Evolutionary conservation across 768 basidiomycete genomes (phyloP).

Genomic region (Mrakia blollopis): DNA sequence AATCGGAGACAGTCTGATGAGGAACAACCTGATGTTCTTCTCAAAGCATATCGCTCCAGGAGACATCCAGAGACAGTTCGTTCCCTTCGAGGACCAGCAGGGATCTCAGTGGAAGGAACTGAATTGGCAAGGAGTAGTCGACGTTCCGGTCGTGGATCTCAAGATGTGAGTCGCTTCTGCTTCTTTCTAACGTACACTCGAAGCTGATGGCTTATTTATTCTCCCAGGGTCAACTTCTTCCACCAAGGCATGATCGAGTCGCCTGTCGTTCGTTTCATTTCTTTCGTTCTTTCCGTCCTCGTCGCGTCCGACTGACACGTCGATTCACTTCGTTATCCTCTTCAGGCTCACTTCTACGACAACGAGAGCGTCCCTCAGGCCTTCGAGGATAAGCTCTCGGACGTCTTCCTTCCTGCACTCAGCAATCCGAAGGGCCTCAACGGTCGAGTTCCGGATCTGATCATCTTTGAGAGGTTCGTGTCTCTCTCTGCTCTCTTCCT

Average conservation of each 20-base stretch:
- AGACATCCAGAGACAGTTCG: constrained; percentile 3
- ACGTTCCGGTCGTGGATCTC: constrained; percentile 9
- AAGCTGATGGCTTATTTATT: not conserved
- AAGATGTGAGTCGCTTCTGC: not conserved
- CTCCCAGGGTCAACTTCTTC: constrained; percentile 3
- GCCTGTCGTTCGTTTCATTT: not conserved
- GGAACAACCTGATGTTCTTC: constrained; percentile 29
- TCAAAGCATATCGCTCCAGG: constrained; percentile 13
- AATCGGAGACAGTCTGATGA: constrained; percentile 30
- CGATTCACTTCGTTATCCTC: not conserved
- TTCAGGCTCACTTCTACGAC: constrained; percentile 10
- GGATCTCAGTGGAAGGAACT: not conserved
- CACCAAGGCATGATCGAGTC: constrained; percentile 19
- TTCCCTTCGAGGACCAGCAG: not conserved
- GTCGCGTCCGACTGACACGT: not conserved
- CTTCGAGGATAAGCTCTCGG: constrained; percentile 23
- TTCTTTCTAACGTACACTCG: too few relatives aligned
- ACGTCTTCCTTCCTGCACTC: constrained; percentile 14
- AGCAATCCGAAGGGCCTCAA: constrained; percentile 10
- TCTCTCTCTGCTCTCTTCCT: too few relatives aligned
- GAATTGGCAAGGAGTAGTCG: not conserved
- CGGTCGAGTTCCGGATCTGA: constrained; percentile 24
- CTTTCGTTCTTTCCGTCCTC: not conserved
- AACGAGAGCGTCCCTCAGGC: not conserved
- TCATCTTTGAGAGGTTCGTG: constrained; percentile 30